Percentiles rank a stretch among this genome's conserved stretches.
phyloP scores from a whole-genome alignment of 1,284 basidiomycete genomes.

The Sanghuangporus weigelae region DNA sequence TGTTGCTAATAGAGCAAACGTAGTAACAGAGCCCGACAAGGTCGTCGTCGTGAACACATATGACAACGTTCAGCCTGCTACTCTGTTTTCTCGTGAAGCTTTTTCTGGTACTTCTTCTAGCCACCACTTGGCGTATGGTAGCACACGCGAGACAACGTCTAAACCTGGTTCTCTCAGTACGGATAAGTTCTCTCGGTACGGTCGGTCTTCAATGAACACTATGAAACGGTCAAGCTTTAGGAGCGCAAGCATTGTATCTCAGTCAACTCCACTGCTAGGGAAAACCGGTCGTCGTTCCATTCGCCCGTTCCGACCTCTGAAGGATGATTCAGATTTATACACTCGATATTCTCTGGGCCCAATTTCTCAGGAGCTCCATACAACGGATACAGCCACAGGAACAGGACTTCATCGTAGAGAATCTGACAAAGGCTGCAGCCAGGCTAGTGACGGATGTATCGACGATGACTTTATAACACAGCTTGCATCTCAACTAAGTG shows the following conservation, averaged over 20 bases:
- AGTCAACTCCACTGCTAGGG: conserved; percentile 8
- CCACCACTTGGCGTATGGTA: not conserved
- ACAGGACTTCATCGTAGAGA: not conserved
- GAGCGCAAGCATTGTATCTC: conserved; percentile 10
- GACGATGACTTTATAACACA: conserved; percentile 7
- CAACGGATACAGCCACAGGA: not conserved
- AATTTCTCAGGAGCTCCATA: not conserved
- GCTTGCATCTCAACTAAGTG: conserved; percentile 26
- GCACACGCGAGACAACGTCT: not conserved
- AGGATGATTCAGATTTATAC: not conserved
- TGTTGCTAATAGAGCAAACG: not conserved
- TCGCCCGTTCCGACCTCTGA: not conserved
- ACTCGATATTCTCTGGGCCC: not conserved
- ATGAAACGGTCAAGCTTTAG: conserved; percentile 8
- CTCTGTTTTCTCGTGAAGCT: not conserved
- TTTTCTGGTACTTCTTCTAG: not conserved
- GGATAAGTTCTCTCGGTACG: not conserved
- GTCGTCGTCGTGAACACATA: not conserved
- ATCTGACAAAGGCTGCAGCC: not conserved
- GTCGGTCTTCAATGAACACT: not conserved
- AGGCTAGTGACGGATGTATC: not conserved
- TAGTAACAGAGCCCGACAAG: not conserved
- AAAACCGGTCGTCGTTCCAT: not conserved
- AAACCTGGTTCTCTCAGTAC: not conserved
- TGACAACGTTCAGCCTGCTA: not conserved